phyloP scores from a whole-genome alignment of 1,139 yeast species.

The Pichia sp. region DNA sequence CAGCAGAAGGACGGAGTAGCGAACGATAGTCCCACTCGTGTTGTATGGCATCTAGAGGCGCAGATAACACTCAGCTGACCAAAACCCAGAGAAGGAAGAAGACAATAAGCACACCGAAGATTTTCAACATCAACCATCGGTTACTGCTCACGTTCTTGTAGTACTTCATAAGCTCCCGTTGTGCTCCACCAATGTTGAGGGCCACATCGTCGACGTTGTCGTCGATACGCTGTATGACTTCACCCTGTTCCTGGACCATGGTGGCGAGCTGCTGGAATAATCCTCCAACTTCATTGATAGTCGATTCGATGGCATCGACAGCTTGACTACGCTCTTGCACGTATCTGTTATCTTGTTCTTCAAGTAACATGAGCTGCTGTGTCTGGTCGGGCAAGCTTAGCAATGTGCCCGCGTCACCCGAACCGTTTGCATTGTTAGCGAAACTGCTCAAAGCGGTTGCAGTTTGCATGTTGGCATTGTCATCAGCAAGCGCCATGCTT shows the following conservation, averaged over 20 bases:
- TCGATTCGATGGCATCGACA: constrained; percentile 91
- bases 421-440: not conserved
- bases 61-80: constrained; percentile 41
- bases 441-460: no score
- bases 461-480: no score
- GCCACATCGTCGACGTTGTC: constrained; percentile 92
- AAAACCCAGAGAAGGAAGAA: constrained; percentile 75
- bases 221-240: constrained; percentile 90
- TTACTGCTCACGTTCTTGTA: constrained; percentile 84
- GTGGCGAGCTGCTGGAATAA: constrained; percentile 92
- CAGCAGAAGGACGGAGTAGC: no score
- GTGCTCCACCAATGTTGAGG: constrained; percentile 87
- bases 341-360: constrained; percentile 63
- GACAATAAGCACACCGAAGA: constrained; percentile 78
- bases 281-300: constrained; percentile 94
- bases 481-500: constrained; percentile 16
- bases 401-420: constrained; percentile 28
- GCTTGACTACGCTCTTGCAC: constrained; percentile 82
- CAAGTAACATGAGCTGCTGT: constrained; percentile 66
- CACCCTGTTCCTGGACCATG: constrained; percentile 98
- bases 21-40: no score
- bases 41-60: no score
- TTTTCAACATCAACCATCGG: constrained; percentile 85
- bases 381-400: constrained; percentile 35
- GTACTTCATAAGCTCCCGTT: constrained; percentile 84